Conservation (phyloP, 176 grass and related monocot genomes). For the Aegilops speltoides region DNA sequence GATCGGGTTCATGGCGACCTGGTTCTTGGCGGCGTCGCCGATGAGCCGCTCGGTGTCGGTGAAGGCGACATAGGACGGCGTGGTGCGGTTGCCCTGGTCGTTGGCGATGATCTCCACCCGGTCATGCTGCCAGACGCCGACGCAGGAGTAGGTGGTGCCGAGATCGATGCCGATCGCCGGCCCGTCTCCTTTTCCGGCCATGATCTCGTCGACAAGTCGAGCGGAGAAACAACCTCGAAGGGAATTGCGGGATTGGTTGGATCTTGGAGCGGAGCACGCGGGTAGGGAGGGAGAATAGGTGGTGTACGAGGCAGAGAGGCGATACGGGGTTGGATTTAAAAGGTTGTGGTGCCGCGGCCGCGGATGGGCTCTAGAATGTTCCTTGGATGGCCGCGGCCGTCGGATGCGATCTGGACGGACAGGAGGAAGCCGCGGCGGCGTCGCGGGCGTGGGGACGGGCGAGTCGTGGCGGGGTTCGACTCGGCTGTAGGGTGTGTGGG, state of each 20-base stretch:
- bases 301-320: slow-evolving; percentile 20
- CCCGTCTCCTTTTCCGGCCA: slow-evolving; percentile 74
- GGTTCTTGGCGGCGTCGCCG: slow-evolving; percentile 90
- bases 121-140: slow-evolving; percentile 91
- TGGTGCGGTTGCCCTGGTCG: slow-evolving; percentile 87
- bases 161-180: slow-evolving; percentile 95
- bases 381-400: not conserved
- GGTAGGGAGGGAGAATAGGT: not conserved
- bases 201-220: slow-evolving; percentile 25
- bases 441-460: not conserved
- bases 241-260: not conserved
- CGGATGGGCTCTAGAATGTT: slow-evolving; percentile 48
- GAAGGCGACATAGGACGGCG: slow-evolving; percentile 78
- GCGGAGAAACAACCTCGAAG: not conserved
- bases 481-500: no score
- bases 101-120: slow-evolving; percentile 90
- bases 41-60: slow-evolving; percentile 78
- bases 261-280: not conserved
- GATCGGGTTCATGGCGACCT: slow-evolving; percentile 92
- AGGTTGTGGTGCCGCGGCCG: not conserved
- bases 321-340: not conserved
- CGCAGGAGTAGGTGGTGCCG: slow-evolving; percentile 87
- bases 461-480: no score
- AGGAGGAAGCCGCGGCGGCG: not conserved
- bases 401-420: slow-evolving; percentile 24